Base-by-base conservation (phyloP, 768 basidiomycete species). In the Leccinum disarticulatum region DNA sequence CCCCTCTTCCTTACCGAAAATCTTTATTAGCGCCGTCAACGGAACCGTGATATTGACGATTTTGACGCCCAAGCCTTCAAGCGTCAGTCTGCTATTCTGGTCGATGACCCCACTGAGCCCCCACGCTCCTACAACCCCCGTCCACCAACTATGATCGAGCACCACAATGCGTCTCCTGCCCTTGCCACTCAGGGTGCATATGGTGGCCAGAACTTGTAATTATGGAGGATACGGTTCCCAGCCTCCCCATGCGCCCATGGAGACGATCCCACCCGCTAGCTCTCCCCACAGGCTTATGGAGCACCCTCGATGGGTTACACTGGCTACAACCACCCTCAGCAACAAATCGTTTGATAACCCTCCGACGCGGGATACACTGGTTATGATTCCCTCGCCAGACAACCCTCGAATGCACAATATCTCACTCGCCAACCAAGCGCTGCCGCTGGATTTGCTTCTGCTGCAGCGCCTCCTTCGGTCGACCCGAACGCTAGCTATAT, bases 81-180 rank as follows among this genome's bases (percentile, higher is more conserved):
- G 54, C 84, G 86, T 55, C 79, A 81, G 62, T 90, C 88, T 14
- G 83, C 81, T n/a, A 68, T 85, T 15, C 70, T 88, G 25, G 74
- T 85, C 25, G 76, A 83, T 51, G 87, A 87, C 63, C 79, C 81
- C n/a, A 76, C 74, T 28, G 73, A 74, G 22, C 73, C 63, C 4
- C n/a, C 61, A 3, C 66, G 72, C 30, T 77, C 80, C 0, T 80
- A 73, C 66, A 83, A 82, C 59, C 83, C 83, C 17, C 80, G 83
- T 22, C 84, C 86, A 17, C 87, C 87, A n/a, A 77, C 80, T 30
- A 87, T 87, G 87, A 79, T 84, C 54, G 81, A 88, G 65, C 77
- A 77, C 50, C 81, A 79, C 62, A 76, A 73, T 25, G 60, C 65
- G 28, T 72, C 71, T 54, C 67, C 68, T 54, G 70, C 72, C 22